phyloP scores from a whole-genome alignment of 2,329 filamentous ascomycete genomes.

The Rhynchosporium graminicola region DNA sequence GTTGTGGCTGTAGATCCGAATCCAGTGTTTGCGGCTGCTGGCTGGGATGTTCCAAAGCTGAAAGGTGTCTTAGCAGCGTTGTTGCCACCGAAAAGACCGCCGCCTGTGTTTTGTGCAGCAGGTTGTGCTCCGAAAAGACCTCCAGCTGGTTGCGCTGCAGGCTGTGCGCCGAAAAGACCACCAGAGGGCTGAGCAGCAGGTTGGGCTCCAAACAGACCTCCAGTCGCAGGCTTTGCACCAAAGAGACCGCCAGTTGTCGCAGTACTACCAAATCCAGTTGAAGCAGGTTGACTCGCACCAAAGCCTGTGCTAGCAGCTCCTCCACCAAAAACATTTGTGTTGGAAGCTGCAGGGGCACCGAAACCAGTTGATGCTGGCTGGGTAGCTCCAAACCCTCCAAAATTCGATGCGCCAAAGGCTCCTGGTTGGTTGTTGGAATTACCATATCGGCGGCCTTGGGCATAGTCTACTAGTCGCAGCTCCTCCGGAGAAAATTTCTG shows the following conservation, averaged over 20 bases:
- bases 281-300: slow-evolving; percentile 44
- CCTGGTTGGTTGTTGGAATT: slow-evolving; percentile 79
- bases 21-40: slow-evolving; percentile 30
- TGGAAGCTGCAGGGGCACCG: slow-evolving; percentile 42
- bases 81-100: slow-evolving; percentile 37
- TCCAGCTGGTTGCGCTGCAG: slow-evolving; percentile 31
- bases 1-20: slow-evolving; percentile 35
- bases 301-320: slow-evolving; percentile 38
- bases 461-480: slow-evolving; percentile 81
- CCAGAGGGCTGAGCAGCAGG: slow-evolving; percentile 32
- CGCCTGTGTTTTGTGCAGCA: slow-evolving; percentile 43
- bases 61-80: slow-evolving; percentile 44
- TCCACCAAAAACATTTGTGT: slow-evolving; percentile 14
- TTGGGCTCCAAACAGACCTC: slow-evolving; percentile 46
- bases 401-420: slow-evolving; percentile 62
- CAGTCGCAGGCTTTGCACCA: slow-evolving; percentile 43
- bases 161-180: slow-evolving; percentile 46
- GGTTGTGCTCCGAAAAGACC: slow-evolving; percentile 36
- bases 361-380: slow-evolving; percentile 50
- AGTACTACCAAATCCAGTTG: slow-evolving; percentile 50
- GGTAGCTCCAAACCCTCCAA: slow-evolving; percentile 44
- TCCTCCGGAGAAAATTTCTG: slow-evolving; percentile 91
- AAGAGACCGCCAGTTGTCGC: slow-evolving; percentile 44
- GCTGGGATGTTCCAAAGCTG: slow-evolving; percentile 35
- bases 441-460: slow-evolving; percentile 79